Base-by-base conservation (phyloP, 2,329 filamentous ascomycete species). In the Phoma herbarum region DNA sequence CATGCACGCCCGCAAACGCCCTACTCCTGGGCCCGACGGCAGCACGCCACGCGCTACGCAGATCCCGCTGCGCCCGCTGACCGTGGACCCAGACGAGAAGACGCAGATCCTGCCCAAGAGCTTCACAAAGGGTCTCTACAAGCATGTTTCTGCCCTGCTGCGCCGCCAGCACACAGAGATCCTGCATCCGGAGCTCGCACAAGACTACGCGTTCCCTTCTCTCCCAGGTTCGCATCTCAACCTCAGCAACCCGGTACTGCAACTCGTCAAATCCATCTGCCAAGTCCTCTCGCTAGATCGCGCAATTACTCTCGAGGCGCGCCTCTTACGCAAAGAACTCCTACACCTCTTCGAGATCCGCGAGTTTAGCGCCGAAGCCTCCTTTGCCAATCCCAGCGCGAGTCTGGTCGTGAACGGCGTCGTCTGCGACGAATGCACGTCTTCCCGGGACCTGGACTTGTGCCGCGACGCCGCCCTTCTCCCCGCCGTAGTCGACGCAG, bases 261-360 rank as follows among this genome's bases (percentile, higher is more conserved):
- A 98, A 76, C 86, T 99, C 3, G 92, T 97, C 68, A 99, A 98
- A 78, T 87, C 86, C 18, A 85, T 99, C 42, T 96, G 96, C 88
- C 94, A 98, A 75, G 90, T 99, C 10, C 83, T 99, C 5, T 91
- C 88, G 31, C 85, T 99, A 0, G 95, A 97, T 79, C 95, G 94
- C 77, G 92, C 92, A 67, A 95, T 96, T 68, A 90, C 88, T 0
- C 86, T 96, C 46, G 94, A 98, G 78, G 93, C 92, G 2, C 88
- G 95, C 6, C 82, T 96, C 1, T 84, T 99, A 0, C 88, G 96
- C 52, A 96, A 96, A 68, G 94, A 98, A 60, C 83, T 99, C 0
- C 86, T 99, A 0, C 85, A 89, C 10, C 84, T 98, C 51, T 97
- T 99, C 76, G 95, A 99, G 56, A 88, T 99, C 52, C 90, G 93